Percentiles rank a stretch among this genome's conserved stretches.
Conservation (phyloP, 169 alveolate genomes). For the Miamiensis avidus region DNA sequence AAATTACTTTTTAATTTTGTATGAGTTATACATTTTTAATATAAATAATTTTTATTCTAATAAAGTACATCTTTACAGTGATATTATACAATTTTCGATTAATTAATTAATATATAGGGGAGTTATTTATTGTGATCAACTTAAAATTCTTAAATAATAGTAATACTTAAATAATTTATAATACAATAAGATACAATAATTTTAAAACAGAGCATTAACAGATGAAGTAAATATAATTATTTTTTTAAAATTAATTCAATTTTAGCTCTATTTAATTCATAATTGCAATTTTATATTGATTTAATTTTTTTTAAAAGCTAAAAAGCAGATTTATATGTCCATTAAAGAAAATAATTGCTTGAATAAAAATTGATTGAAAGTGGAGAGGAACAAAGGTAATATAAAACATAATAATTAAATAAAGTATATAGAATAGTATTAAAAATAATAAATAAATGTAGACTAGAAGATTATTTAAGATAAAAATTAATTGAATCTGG, state of each 20-base stretch:
- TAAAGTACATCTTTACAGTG: no score
- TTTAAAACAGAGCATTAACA: neutral
- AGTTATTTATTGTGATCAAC: neutral
- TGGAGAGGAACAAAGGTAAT: conserved; percentile 43
- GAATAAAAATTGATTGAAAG: conserved; percentile 41
- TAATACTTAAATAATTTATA: no score
- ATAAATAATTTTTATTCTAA: no score
- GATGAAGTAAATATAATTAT: no score
- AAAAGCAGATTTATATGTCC: conserved; percentile 27
- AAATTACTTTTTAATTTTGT: no score
- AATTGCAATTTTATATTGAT: no score
- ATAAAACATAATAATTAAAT: neutral
- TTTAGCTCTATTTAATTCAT: no score
- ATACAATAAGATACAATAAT: no score
- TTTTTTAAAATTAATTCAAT: no score
- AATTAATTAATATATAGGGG: no score
- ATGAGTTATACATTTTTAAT: no score
- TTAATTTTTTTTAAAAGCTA: neutral
- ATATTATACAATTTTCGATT: no score
- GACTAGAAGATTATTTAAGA: conserved; percentile 68
- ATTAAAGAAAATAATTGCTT: conserved; percentile 23
- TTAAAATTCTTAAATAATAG: neutral
- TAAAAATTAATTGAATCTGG: conserved; percentile 64
- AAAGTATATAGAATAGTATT: neutral
- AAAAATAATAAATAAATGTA: neutral